These are phyloP conservation scores for Xylariales sp. DNA, from an alignment of 2,329 filamentous ascomycete genomes.

Conservation along the genomic window DNA sequence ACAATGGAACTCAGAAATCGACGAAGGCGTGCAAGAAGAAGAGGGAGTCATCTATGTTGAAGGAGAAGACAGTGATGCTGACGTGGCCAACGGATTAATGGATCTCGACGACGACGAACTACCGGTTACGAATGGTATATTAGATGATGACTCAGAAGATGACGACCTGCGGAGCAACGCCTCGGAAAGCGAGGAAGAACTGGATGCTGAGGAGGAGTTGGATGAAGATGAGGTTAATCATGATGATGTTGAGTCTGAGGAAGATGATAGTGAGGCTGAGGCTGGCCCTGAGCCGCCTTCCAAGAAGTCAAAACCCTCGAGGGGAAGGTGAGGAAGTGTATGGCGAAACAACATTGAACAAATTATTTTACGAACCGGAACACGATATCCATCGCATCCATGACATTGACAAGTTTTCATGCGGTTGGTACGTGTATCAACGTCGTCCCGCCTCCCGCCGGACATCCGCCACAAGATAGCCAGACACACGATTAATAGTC, in stretches of 20 bases:
- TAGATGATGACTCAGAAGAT: constrained; percentile 70
- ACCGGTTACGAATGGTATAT: constrained; percentile 64
- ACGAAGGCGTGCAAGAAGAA: constrained; percentile 65
- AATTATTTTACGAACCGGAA: constrained; percentile 34
- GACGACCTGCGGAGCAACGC: constrained; percentile 57
- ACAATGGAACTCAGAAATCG: constrained; percentile 67
- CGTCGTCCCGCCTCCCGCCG: not conserved
- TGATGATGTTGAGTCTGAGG: constrained; percentile 69
- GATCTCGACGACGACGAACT: constrained; percentile 70
- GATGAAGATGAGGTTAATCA: constrained; percentile 71
- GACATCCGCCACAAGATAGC: not conserved
- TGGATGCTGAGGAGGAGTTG: constrained; percentile 61
- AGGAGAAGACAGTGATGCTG: constrained; percentile 74
- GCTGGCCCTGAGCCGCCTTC: constrained; percentile 59
- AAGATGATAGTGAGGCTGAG: constrained; percentile 64
- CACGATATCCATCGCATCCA: constrained; percentile 44
- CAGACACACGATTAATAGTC: not conserved
- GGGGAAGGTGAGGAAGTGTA: constrained; percentile 51
- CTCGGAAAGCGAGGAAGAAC: constrained; percentile 60
- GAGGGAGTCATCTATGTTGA: constrained; percentile 88
- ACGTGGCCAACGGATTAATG: constrained; percentile 56
- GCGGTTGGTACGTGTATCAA: not conserved
- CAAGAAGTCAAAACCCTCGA: constrained; percentile 54
- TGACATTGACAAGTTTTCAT: constrained; percentile 2
- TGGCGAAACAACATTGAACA: constrained; percentile 42